Base-by-base conservation (phyloP, 2,329 filamentous ascomycete genomes). In the Sphaerulina populicola region DNA sequence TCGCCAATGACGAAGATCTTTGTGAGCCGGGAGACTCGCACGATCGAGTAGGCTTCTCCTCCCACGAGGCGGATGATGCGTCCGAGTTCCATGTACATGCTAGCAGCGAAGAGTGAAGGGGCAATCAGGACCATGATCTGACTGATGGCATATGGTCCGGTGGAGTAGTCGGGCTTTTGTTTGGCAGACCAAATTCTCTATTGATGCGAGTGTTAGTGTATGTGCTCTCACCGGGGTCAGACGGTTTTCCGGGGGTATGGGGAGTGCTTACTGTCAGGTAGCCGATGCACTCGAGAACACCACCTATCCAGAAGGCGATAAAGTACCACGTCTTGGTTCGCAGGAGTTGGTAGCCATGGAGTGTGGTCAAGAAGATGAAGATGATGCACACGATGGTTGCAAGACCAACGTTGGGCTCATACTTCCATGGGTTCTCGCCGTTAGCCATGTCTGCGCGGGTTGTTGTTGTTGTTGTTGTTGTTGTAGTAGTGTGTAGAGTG, bases 221-320 rank as follows among this genome's bases (percentile, higher is more conserved):
- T n/a, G n/a, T n/a, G n/a, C n/a, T n/a, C n/a, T n/a, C n/a, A n/a
- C n/a, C n/a, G n/a, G n/a, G n/a, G n/a, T 27, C 23, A 6, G 23
- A 27, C 23, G 23, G 23, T 5, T 27, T 4, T 2, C 1, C 23
- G 5, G 18, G 18, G 18, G 18, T 2, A 18, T 2, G 18, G 18
- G 6, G 21, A 8, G 12, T 23, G 15, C 11, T 38, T 38, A 9
- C 8, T 12, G 72, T 73, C 37, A 76, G 60, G 57, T 79, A 80
- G 9, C 77, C 77, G 15, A 79, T 65, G 0, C 66, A 63, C 57
- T 80, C 75, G 60, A 75, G 76, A 10, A 72, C 47, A 18, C 73
- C 72, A 12, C 76, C 76, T 12, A 79, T 60, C 3, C 74, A 54
- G 41, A 79, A 74, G 0, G 76, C 72, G 1, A 74, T 71, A 55